Evolutionary conservation across 2,329 filamentous ascomycete genomes (phyloP), one percentile per base, ranked within the genome.

Genomic region (Rugonectria rugulosa): DNA sequence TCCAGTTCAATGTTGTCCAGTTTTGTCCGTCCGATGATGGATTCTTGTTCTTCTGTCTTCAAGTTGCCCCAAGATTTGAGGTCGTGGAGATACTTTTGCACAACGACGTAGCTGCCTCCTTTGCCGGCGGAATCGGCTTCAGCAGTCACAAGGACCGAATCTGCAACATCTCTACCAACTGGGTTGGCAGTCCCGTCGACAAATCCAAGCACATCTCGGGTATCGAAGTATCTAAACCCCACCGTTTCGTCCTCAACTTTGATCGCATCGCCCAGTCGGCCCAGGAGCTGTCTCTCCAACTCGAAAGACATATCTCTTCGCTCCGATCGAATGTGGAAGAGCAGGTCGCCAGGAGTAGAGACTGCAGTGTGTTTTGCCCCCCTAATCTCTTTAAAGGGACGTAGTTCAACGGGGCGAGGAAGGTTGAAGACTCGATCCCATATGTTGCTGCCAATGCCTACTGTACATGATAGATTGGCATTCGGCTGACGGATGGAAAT

Each of bases 131-230:
- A 48, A n/a, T 79, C 69, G 24, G 80, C 77, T 37, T 78, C 69
- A 34, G 72, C 71, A 1, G 73, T 65, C 9, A 84, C 67, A 2
- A 85, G 67, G 2, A 81, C 73, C 0, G 81, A 70, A 1, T 71
- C 70, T 0, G 70, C 63, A 0, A 83, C 73, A 1, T 71, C 76
- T 0, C 72, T 63, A 0, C 81, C 82, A 1, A 79, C 74, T 0
- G 83, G 83, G 59, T 86, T 86, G 3, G 83, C 83, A 0, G 83
- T 86, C 14, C 83, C 83, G 53, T 86, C 83, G 3, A 86, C 81
- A 47, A 86, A 86, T 1, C 83, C 83, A 0, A 86, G 75, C 0
- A 86, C 75, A 56, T 86, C 83, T 1, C 83, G 80, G 0, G 79
- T 76, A 57, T 86, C 83, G 55, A 85, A 85, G 67, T 86, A 86